Evolutionary conservation across 345 rosid genomes (phyloP).

Genomic region (Excoecaria agallocha): DNA sequence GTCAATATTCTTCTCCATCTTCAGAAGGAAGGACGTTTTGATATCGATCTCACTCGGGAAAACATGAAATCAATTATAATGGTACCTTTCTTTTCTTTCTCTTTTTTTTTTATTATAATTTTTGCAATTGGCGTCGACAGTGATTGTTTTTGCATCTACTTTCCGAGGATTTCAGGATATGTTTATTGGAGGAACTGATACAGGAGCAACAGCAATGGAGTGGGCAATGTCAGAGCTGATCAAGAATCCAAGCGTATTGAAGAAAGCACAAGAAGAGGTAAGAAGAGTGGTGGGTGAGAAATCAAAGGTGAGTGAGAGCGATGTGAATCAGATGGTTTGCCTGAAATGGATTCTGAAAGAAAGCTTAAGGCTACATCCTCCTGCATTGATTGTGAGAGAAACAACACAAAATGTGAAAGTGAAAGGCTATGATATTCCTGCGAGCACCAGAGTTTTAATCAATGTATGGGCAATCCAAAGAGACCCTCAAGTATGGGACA

Average conservation of each 20-base stretch:
- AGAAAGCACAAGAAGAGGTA: slow-evolving; percentile 26
- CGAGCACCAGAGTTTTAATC: slow-evolving; percentile 19
- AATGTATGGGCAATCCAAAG: slow-evolving; percentile 24
- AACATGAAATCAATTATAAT: slow-evolving; percentile 21
- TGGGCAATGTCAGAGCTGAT: slow-evolving; percentile 31
- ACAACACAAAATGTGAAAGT: slow-evolving; percentile 10
- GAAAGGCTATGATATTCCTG: slow-evolving; percentile 15
- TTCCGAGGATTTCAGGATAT: slow-evolving; percentile 23
- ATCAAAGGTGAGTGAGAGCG: not conserved
- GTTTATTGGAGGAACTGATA: slow-evolving; percentile 30
- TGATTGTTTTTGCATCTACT: no score
- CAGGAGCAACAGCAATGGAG: slow-evolving; percentile 22
- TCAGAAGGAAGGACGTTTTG: slow-evolving; percentile 1
- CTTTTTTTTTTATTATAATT: not conserved
- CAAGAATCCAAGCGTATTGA: slow-evolving; percentile 10
- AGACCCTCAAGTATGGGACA: slow-evolving; percentile 24
- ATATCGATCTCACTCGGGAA: slow-evolving; percentile 8
- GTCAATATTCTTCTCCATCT: slow-evolving; percentile 14
- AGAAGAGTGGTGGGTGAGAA: slow-evolving; percentile 18
- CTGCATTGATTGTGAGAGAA: slow-evolving; percentile 20
- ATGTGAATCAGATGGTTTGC: slow-evolving; percentile 15
- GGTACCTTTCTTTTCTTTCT: not conserved
- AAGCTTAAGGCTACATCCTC: slow-evolving; percentile 23
- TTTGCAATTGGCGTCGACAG: no score
- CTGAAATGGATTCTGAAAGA: slow-evolving; percentile 27